These are phyloP conservation scores for Avena insularis DNA, from an alignment of 176 grass and related monocot genomes.

Conservation along the genomic window DNA sequence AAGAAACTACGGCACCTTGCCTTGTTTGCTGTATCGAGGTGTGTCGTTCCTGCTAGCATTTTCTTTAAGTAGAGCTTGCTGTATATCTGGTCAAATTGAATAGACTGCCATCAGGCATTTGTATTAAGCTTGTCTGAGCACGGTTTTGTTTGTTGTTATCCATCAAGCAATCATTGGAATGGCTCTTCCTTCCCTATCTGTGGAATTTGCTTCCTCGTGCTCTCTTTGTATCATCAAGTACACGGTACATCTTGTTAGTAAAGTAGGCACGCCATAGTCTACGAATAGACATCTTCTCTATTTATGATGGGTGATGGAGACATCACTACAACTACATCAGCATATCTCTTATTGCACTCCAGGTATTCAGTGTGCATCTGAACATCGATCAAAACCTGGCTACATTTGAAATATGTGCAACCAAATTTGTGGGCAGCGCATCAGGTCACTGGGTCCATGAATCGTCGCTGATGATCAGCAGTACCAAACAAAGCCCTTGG, in stretches of 20 bases:
- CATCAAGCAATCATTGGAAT: not conserved
- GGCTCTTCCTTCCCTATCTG: not conserved
- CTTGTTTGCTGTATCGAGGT: not conserved
- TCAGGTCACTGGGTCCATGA: not conserved
- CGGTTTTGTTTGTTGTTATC: not conserved
- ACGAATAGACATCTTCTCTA: not conserved
- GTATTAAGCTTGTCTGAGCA: constrained; percentile 6
- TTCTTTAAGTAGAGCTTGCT: constrained; percentile 14
- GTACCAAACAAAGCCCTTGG: not conserved
- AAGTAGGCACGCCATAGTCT: not conserved
- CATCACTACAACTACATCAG: not conserved
- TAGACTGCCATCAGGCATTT: not conserved
- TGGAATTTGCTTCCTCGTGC: not conserved
- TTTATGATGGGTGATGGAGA: not conserved
- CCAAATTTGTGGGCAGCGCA: not conserved
- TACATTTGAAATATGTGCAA: constrained; percentile 5
- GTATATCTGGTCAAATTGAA: constrained; percentile 30
- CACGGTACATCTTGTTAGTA: not conserved
- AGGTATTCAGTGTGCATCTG: not conserved
- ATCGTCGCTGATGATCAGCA: not conserved
- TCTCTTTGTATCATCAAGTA: not conserved
- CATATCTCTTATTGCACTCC: not conserved
- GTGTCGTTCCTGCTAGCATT: not conserved
- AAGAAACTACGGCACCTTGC: not conserved
- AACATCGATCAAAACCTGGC: not conserved